Base-by-base conservation (phyloP, 2,329 filamentous ascomycete genomes). In the Beauveria sp. region DNA sequence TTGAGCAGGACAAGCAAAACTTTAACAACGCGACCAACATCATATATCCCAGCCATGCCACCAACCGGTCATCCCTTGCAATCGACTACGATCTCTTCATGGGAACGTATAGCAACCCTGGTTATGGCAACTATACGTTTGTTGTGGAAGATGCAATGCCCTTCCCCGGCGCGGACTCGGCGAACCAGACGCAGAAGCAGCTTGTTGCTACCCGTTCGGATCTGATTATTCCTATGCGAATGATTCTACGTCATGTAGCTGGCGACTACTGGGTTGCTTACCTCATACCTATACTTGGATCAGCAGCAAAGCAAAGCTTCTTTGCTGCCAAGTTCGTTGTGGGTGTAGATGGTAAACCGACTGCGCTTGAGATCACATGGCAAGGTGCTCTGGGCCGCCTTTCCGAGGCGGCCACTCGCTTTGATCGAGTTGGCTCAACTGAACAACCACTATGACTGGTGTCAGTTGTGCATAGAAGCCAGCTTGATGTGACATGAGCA, bases 41-140 rank as follows among this genome's bases (percentile, higher is more conserved):
- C 8, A 6, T 54, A 3, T 54, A 54, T 22, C 38, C 52, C 5
- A 42, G 26, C 2, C 20, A 43, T 24, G 40, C 20, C 22, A 16
- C 40, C 5, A 42, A 51, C 14, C 28, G 46, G 0, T 51, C 75
- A 42, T 71, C 72, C n/a, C 67, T 64, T 18, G 70, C 73, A 0
- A 65, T 78, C 2, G 62, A 66, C 26, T 67, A 67, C 54, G 77
- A 78, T 64, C 31, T 40, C 2, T 40, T 28, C 14, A 63, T 67
- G 10, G 77, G 77, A 3, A 76, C 72, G 0, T 80, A 78, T 64
- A 73, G 64, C 61, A 72, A 79, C 83, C 73, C 75, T 10, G 75
- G 69, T 10, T 79, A 78, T 64, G 56, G 56, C 18, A n/a, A 8
- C 9, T 50, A 50, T 26, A 31, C 38, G 28, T 60, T 60, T 31